phyloP scores from a whole-genome alignment of 202 grass and related monocot species.

The Carex arenaria region DNA sequence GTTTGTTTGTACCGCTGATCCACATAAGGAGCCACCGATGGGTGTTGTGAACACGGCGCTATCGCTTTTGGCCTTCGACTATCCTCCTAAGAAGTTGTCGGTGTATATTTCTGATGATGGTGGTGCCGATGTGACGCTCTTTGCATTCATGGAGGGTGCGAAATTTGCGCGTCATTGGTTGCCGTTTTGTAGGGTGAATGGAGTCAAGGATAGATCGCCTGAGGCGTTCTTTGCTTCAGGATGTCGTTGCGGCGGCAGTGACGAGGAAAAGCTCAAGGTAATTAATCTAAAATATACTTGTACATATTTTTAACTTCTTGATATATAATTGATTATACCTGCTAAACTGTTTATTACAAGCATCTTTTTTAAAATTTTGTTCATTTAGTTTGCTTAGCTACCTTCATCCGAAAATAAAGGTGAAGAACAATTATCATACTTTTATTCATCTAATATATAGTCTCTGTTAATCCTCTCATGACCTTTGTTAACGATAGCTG shows the following conservation, averaged over 20 bases:
- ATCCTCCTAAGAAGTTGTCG: conserved; percentile 33
- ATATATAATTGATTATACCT: background rate
- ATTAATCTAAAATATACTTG: background rate
- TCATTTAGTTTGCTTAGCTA: background rate
- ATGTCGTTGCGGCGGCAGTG: background rate
- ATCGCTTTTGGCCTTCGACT: conserved; percentile 36
- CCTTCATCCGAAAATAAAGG: background rate
- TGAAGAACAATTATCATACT: background rate
- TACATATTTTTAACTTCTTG: background rate
- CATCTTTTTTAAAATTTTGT: background rate
- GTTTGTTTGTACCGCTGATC: conserved; percentile 39
- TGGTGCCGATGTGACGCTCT: conserved; percentile 48
- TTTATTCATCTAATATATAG: background rate
- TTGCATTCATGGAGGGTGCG: conserved; percentile 44
- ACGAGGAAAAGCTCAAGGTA: background rate
- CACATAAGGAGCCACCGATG: conserved; percentile 29
- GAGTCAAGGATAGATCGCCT: background rate
- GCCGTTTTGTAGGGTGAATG: conserved; percentile 20
- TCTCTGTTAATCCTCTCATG: background rate
- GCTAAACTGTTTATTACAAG: background rate
- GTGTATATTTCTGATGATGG: conserved; percentile 65
- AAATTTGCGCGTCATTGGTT: conserved; percentile 16
- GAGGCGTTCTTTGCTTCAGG: conserved; percentile 13
- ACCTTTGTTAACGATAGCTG: background rate
- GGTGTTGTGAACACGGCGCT: conserved; percentile 32